phyloP scores from a whole-genome alignment of 129 eudicot genomes.

The Tagetes patula region DNA sequence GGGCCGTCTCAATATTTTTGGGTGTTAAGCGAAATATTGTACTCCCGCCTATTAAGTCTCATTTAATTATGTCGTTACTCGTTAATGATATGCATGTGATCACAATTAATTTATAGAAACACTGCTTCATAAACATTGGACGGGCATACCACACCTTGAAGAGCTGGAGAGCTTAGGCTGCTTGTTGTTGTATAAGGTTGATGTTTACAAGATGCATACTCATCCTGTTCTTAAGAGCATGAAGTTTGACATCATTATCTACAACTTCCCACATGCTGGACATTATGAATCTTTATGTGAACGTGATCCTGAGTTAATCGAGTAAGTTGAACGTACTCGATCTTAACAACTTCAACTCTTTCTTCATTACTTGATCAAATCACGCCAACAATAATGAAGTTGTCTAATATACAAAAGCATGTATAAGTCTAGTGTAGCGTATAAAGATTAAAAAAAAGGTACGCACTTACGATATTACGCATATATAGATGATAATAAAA shows the following conservation, averaged over 20 bases:
- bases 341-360: neutral
- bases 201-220: constrained; percentile 37
- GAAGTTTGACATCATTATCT: constrained; percentile 40
- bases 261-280: constrained; percentile 53
- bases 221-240: constrained; percentile 29
- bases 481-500: neutral
- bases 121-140: constrained; percentile 17
- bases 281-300: constrained; percentile 23
- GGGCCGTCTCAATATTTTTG: no score
- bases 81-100: no score
- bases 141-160: constrained; percentile 25
- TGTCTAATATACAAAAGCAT: neutral
- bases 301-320: constrained; percentile 16
- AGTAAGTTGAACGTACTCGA: constrained; percentile 13
- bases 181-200: constrained; percentile 37
- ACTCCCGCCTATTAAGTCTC: no score
- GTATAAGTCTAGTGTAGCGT: neutral
- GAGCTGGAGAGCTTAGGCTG: constrained; percentile 35
- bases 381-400: neutral
- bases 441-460: neutral
- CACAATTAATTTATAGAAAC: constrained; percentile 10
- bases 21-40: neutral
- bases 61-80: neutral
- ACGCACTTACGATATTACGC: neutral
- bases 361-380: neutral